Evolutionary conservation across 768 basidiomycete species (phyloP).

Genomic region (Lentinula detonsa): DNA sequence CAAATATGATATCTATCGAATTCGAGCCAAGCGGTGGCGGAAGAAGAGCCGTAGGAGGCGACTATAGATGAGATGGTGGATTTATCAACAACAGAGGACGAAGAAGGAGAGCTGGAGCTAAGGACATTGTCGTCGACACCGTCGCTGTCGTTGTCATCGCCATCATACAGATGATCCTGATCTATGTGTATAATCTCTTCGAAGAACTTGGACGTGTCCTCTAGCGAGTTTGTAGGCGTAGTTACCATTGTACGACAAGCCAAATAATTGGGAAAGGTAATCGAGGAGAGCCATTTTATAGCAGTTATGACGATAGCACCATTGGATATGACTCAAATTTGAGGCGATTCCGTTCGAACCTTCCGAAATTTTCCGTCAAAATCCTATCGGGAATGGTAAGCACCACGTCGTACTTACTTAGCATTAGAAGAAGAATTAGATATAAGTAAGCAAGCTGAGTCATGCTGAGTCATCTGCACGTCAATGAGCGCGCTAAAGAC

Average conservation of each 20-base stretch:
- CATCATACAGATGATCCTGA: background rate
- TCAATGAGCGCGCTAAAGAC: background rate
- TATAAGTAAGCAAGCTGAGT: too few species aligned
- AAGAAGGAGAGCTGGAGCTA: background rate
- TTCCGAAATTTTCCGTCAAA: background rate
- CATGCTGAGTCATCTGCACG: too few species aligned
- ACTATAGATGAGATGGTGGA: slow-evolving; percentile 43
- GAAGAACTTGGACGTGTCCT: too few species aligned
- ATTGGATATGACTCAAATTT: too few species aligned
- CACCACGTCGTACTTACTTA: too few species aligned
- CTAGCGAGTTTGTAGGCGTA: too few species aligned
- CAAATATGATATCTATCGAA: slow-evolving; percentile 45
- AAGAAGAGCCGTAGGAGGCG: slow-evolving; percentile 60
- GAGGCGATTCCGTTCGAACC: background rate
- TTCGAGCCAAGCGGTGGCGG: slow-evolving; percentile 69
- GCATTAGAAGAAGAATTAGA: too few species aligned
- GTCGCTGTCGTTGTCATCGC: background rate
- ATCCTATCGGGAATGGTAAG: background rate
- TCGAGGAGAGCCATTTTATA: too few species aligned
- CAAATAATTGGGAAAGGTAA: too few species aligned
- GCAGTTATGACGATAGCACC: too few species aligned
- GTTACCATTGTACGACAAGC: too few species aligned
- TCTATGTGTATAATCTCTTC: background rate
- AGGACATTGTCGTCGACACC: background rate
- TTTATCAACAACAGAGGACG: slow-evolving; percentile 15